Evolutionary conservation across 257 asterid genomes (phyloP), one percentile per base, ranked within the genome.

Genomic region (Marsdenia floribunda): DNA sequence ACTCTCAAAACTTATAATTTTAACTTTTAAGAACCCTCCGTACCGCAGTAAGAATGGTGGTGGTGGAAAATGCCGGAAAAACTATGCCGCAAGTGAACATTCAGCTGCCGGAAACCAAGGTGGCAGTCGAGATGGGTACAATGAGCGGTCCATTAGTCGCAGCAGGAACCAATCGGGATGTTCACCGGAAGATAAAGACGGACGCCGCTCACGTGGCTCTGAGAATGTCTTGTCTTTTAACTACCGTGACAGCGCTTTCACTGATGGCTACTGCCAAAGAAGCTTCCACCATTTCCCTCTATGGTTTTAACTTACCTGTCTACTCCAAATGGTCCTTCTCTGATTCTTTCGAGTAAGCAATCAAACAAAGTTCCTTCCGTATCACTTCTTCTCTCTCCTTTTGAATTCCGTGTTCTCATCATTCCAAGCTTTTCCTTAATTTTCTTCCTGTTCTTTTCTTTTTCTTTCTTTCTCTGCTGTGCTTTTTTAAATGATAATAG

Each of bases 321-420:
- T 74, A 72, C 86, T 91, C 98, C 86, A 91, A 91, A 61, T 93
- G 98, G 98, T 88, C 97, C 59, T 91, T 89, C 76, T 83, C 98
- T 24, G 86, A 87, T 65, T 89, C 98, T 22, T 91, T 93, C 77
- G 85, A 77, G 98, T 93, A 84, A 84, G 84, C 68, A 16, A 26
- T 1, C 3, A 12, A 50, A 29, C 33, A 64, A 49, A 50, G n/a
- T 11, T 13, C 26, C 38, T 55, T 47, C 33, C 57, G 0, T 1
- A 42, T 54, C 21, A 26, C 33, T 50, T 24, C 44, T 52, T 6
- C 13, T 8, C 16, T 4, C 18, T 2, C 13, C n/a, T 58, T 47
- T 44, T 29, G 3, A 6, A 26, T 64, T 52, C 29, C 63, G 33
- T 2, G 21, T 12, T 5, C 35, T 57, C 64, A 24, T 14, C 24